phyloP scores from a whole-genome alignment of 208 protist genomes.

The Spongospora subterranea region DNA sequence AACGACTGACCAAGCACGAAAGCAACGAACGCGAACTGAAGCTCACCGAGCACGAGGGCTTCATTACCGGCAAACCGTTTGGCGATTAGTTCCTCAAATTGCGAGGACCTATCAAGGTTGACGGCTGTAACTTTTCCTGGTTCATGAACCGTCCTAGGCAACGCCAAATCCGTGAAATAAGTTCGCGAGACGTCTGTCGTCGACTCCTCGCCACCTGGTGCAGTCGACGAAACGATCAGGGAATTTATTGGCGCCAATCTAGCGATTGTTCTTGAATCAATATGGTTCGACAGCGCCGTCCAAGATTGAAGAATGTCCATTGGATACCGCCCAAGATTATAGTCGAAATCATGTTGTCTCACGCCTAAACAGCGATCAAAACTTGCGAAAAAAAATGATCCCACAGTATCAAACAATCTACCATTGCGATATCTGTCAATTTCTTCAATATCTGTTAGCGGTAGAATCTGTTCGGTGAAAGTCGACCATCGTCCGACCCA shows the following conservation, averaged over 20 bases:
- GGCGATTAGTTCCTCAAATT: neutral
- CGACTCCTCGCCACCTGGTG: neutral
- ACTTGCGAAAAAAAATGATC: neutral
- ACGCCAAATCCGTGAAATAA: conserved; percentile 29
- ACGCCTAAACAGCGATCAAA: conserved; percentile 8
- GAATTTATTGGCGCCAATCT: neutral
- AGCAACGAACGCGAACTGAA: conserved; percentile 16
- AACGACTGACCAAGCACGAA: conserved; percentile 41
- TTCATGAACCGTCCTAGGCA: neutral
- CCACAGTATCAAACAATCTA: neutral
- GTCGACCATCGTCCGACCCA: neutral
- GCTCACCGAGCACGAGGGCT: conserved; percentile 6
- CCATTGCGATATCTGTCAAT: neutral
- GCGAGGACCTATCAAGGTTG: conserved; percentile 4
- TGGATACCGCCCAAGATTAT: neutral
- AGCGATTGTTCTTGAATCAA: neutral
- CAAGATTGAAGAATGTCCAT: neutral
- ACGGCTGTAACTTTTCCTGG: neutral
- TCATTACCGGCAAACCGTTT: neutral
- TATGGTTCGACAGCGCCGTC: neutral
- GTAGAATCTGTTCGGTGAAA: neutral
- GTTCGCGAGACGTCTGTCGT: neutral
- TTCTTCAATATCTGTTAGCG: neutral
- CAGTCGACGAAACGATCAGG: neutral
- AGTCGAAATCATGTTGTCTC: neutral